A percentile compares a stretch with the other conserved stretches of the same genome.
phyloP scores from a whole-genome alignment of 441 rosid genomes.

The Jatropha multifida region DNA sequence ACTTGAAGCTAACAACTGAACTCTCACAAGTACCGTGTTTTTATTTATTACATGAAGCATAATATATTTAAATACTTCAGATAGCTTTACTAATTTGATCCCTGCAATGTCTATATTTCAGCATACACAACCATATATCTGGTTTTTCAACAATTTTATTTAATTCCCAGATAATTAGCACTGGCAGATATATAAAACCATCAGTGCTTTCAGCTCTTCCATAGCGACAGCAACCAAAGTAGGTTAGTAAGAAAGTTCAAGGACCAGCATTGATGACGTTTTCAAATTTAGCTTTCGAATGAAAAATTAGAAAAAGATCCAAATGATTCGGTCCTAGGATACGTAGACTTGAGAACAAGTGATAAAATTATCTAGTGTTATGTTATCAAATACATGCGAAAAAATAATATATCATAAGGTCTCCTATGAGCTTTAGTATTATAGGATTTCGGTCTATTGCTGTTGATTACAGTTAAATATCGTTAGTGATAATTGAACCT shows the following conservation, averaged over 20 bases:
- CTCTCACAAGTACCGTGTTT: neutral
- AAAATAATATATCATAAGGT: neutral
- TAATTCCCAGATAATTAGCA: neutral
- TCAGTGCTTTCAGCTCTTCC: neutral
- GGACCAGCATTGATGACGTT: neutral
- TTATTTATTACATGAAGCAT: neutral
- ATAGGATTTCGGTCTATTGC: neutral
- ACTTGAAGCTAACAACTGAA: neutral
- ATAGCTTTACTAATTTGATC: no score
- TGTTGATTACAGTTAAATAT: neutral
- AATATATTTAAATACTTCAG: no score
- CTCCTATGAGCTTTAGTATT: neutral
- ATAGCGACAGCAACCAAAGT: no score
- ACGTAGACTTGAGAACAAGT: neutral
- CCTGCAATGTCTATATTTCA: no score
- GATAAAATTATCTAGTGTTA: no score
- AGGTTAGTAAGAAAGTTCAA: no score
- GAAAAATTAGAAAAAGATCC: neutral
- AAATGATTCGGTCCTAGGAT: neutral
- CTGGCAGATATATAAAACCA: neutral
- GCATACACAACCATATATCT: neutral
- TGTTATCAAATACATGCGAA: neutral
- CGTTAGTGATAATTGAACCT: neutral
- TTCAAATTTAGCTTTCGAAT: neutral
- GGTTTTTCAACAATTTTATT: neutral